Evolutionary conservation across 441 rosid genomes (phyloP), one percentile per base, ranked within the genome.

Genomic region (Mallotus repandus): DNA sequence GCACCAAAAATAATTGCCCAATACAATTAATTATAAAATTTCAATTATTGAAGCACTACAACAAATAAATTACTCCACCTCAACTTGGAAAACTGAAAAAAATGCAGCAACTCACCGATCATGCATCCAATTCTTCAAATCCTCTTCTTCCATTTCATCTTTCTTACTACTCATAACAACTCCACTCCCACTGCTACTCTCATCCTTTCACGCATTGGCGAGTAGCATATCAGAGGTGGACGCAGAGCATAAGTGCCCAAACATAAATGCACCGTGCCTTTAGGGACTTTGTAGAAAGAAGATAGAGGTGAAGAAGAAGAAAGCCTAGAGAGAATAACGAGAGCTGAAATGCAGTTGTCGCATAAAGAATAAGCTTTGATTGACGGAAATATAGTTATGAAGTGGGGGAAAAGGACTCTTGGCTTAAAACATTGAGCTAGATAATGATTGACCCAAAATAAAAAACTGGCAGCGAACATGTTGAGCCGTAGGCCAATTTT

Each of bases 161-260:
- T 58, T 77, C 76, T 18, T 55, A 54, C 46, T 70, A 65, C 70
- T 46, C 57, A 25, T 50, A 45, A 64, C 66, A 54, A 32, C 70
- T 46, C 60, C 8, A 10, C 16, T 29, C 19, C 12, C 5, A 60
- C 10, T 14, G 49, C 21, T 77, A 2, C 54, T 67, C 14, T 83
- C 75, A 72, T 85, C 87, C 63, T 81, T 86, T 19, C 52, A 21
- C 15, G 68, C 35, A 72, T 38, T 46, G 14, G 75, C 83, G 50
- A 93, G 66, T 60, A 91, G 70, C 57, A 90, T 89, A 56, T 89
- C 94, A 63, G 95, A 85, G 83, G 85, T 80, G 35, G 91, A 91
- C 2, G 86, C 82, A 32, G 78, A 63, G 74, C 81, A 86, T 41
- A 74, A 67, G 69, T 53, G 84, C 53, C 76, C 12, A 49, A 76